phyloP scores from a whole-genome alignment of 148 eudicot species.

The Vaccinium vitisidaea region DNA sequence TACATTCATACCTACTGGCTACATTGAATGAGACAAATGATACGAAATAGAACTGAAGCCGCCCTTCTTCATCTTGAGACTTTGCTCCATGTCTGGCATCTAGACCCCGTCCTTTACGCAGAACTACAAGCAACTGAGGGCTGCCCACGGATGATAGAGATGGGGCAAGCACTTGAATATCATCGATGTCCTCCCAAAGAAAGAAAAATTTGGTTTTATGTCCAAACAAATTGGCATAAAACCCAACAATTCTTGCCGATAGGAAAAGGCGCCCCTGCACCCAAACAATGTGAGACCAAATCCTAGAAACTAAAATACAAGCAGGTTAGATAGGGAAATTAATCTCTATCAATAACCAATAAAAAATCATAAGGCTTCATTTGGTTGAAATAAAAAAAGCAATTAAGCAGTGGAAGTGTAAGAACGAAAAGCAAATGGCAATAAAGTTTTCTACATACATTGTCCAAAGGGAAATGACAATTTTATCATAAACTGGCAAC shows the following conservation, averaged over 20 bases:
- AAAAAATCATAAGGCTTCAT: not conserved
- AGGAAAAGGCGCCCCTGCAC: conserved; percentile 81
- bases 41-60: conserved; percentile 75
- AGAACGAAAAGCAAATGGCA: not conserved
- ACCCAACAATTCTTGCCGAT: conserved; percentile 84
- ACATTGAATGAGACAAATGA: conserved; percentile 70
- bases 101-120: conserved; percentile 68
- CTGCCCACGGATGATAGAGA: conserved; percentile 71
- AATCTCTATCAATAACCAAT: conserved; percentile 1
- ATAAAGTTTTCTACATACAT: not conserved
- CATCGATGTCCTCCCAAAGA: conserved; percentile 86
- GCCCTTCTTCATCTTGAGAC: conserved; percentile 68
- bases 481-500: not conserved
- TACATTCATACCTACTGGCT: conserved; percentile 60
- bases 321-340: not conserved
- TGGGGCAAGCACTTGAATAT: conserved; percentile 69
- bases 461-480: not conserved
- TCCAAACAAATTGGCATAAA: conserved; percentile 78
- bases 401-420: not conserved
- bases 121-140: conserved; percentile 63
- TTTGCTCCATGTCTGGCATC: conserved; percentile 83
- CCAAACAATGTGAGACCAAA: conserved; percentile 12
- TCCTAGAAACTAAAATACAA: not conserved
- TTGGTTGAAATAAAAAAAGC: not conserved
- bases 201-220: conserved; percentile 78